Evolutionary conservation across 306 rosid genomes (phyloP).

Genomic region (Astragalus membranaceus): DNA sequence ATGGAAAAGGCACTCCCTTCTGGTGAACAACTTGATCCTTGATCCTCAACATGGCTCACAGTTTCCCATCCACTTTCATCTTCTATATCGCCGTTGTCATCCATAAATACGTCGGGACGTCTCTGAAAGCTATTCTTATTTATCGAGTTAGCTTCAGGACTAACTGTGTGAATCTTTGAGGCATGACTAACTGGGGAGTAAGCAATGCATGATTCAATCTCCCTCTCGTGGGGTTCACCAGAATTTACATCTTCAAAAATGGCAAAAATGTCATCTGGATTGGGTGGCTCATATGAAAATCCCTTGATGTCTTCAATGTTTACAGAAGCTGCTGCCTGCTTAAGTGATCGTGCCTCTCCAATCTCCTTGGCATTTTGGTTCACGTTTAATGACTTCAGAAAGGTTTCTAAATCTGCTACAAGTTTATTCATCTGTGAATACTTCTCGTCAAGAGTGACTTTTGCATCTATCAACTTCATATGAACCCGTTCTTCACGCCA

Average conservation of each 20-base stretch:
- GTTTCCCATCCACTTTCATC: conserved; percentile 99
- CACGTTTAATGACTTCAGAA: conserved; percentile 38
- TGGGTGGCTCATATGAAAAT: conserved; percentile 63
- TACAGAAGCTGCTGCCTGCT: conserved; percentile 53
- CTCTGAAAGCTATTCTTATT: conserved; percentile 43
- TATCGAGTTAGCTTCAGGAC: conserved; percentile 51
- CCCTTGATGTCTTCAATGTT: conserved; percentile 63
- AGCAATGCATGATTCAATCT: conserved; percentile 55
- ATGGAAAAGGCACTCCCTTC: conserved; percentile 65
- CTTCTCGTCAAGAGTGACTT: conserved; percentile 82
- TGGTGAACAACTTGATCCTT: conserved; percentile 75
- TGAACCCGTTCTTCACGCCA: conserved; percentile 99
- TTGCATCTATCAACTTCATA: conserved; percentile 90
- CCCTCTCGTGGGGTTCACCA: conserved; percentile 62
- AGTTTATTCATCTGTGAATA: conserved; percentile 83
- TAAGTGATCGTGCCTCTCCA: conserved; percentile 54
- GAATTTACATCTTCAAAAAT: conserved; percentile 61
- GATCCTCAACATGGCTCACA: conserved; percentile 82
- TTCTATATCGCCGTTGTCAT: conserved; percentile 56
- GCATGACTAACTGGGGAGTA: conserved; percentile 61
- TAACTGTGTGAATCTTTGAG: conserved; percentile 61
- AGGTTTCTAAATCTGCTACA: conserved; percentile 56
- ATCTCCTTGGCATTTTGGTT: conserved; percentile 55
- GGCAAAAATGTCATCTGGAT: conserved; percentile 70
- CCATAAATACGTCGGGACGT: conserved; percentile 33